phyloP scores from a whole-genome alignment of 2,329 filamentous ascomycete species.

The Trichoderma sp. region DNA sequence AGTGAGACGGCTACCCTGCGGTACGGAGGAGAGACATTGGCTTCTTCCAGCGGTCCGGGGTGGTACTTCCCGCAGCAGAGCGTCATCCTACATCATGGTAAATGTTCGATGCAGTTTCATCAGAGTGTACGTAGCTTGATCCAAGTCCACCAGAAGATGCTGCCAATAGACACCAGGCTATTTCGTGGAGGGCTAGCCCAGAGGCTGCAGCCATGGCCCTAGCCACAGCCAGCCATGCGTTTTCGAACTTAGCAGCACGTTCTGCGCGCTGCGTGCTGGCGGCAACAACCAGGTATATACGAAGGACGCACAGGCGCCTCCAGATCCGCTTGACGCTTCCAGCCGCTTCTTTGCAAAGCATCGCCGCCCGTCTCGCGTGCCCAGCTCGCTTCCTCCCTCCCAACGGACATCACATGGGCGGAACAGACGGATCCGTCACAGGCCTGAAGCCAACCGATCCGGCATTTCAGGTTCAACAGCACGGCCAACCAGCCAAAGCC shows the following conservation, averaged over 20 bases:
- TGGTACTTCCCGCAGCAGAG: background rate
- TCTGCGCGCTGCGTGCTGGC: background rate
- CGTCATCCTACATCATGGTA: background rate
- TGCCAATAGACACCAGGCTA: background rate
- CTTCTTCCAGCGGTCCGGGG: background rate
- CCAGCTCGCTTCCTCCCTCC: background rate
- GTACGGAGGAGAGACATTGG: background rate
- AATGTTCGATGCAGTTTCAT: background rate
- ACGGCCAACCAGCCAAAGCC: background rate
- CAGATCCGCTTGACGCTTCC: background rate
- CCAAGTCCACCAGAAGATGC: background rate
- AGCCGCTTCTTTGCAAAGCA: background rate
- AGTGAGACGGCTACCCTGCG: background rate
- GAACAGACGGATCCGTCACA: background rate
- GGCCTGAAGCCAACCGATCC: background rate
- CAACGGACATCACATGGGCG: conserved; percentile 4
- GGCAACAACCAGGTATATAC: background rate
- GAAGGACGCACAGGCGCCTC: background rate
- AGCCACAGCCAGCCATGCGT: conserved; percentile 3
- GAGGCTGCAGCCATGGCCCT: background rate
- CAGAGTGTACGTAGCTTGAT: background rate
- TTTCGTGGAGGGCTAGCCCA: conserved; percentile 1
- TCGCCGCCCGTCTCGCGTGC: conserved; percentile 1
- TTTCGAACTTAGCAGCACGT: background rate
- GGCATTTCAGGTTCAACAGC: background rate